Evolutionary conservation across 129 eudicot genomes (phyloP), one percentile per base, ranked within the genome.

Genomic region (Glebionis coronaria): DNA sequence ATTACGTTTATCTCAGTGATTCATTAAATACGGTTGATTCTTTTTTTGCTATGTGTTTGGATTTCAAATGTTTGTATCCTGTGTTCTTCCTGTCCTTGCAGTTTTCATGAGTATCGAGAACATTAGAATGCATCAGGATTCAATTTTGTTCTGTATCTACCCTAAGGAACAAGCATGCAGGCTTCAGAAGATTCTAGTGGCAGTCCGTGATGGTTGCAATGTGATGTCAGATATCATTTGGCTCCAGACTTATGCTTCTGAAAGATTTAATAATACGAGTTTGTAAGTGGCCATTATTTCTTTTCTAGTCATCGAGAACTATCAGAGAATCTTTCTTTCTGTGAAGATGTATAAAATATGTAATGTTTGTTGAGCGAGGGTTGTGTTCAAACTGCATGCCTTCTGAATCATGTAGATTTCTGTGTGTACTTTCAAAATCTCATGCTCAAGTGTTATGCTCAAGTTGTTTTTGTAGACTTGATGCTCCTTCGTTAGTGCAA

Each of bases 231-330:
- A 23, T 23, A 1, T 23, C 2, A 23, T 23, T 23, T 23, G 25
- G 25, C 2, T 23, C 25, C 25, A 2, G 25, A 23, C 25, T 23
- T 23, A 23, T 23, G 25, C 25, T 23, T 23, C 25, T 23, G 25
- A 23, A 23, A 23, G 25, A 23, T 23, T 23, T 23, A n/a, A n/a
- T n/a, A n/a, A n/a, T n/a, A n/a, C n/a, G n/a, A n/a, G n/a, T n/a
- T n/a, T n/a, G n/a, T n/a, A 44, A 42, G 12, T 44, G 12, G 75
- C 96, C 93, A 16, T 45, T 23, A 23, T 25, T 15, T 20, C 29
- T 0, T 52, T n/a, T n/a, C 4, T 62, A 42, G 29, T 35, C 29
- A 16, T 69, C 44, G 9, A 9, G 44, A 64, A 19, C 45, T n/a
- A 25, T 40, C 55, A 16, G 72, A 68, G 38, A 10, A 42, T 47